Evolutionary conservation across 345 rosid genomes (phyloP), one percentile per base, ranked within the genome.

Genomic region (Heritiera fomes): DNA sequence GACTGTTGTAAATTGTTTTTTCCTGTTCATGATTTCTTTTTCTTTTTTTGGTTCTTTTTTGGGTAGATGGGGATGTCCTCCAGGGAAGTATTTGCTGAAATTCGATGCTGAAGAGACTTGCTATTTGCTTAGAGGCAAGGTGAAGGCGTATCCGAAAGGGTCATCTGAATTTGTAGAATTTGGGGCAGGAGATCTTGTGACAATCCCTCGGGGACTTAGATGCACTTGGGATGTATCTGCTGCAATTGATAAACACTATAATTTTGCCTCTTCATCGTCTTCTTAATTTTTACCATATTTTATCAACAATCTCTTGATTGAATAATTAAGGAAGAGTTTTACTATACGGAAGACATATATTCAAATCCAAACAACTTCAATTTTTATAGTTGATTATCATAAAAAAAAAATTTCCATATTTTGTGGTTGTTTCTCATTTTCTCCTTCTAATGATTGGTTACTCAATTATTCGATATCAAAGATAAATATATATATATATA

Each of bases 111-210:
- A 87, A 61, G 86, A 87, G 84, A 85, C 82, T 3, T 87, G 87
- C 20, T 87, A 87, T 77, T 55, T 84, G 78, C 23, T 84, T 58
- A 85, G 73, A 79, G 90, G 88, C 47, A 87, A 82, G 62, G 87
- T 87, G 82, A 87, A 76, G 75, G 88, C 75, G 18, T 83, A 75
- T 59, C 80, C 87, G 30, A 87, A 87, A 77, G 85, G 84, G 18
- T 76, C 88, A 15, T 76, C 80, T 34, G 87, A 85, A 23, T 50
- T 53, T 75, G 87, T 85, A 18, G 90, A 82, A 78, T 85, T 87
- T 60, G 90, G 90, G 1, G 90, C 88, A 4, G 90, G 90, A 77
- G 88, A 87, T 77, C 86, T 87, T 46, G 88, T 87, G 41, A 79
- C 68, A 69, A 80, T 87, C 38, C 88, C 90, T 9, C 84, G 84